Conservation (phyloP, 2,329 filamentous ascomycete genomes). For the Colletotrichum chrysophilum region DNA sequence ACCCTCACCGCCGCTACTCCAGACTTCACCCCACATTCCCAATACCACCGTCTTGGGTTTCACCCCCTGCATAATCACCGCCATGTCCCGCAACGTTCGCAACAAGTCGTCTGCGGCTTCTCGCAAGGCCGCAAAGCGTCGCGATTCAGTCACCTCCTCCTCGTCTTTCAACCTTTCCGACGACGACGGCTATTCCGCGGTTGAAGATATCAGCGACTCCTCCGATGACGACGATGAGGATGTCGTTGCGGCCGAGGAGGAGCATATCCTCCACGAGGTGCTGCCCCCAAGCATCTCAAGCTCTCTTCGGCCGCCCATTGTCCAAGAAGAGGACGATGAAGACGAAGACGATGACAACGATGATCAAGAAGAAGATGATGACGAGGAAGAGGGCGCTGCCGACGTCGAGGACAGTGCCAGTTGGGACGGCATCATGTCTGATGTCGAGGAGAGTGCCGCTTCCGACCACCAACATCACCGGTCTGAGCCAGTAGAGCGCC, state of each 20-base stretch:
- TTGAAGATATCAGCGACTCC: constrained; percentile 80
- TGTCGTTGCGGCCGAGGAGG: constrained; percentile 79
- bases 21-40: constrained; percentile 19
- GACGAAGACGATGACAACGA: constrained; percentile 46
- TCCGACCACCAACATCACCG: constrained; percentile 45
- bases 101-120: constrained; percentile 50
- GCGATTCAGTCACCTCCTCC: constrained; percentile 57
- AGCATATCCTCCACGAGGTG: constrained; percentile 62
- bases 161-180: constrained; percentile 66
- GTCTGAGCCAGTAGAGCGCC: constrained; percentile 51
- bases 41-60: constrained; percentile 19
- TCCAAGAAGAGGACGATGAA: constrained; percentile 35
- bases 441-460: constrained; percentile 46
- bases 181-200: constrained; percentile 75
- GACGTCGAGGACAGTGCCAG: constrained; percentile 48
- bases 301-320: constrained; percentile 55
- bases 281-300: constrained; percentile 37
- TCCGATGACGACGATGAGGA: constrained; percentile 81
- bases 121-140: constrained; percentile 51
- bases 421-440: constrained; percentile 63
- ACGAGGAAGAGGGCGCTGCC: constrained; percentile 41
- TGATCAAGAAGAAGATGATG: constrained; percentile 40
- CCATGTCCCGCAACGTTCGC: constrained; percentile 60
- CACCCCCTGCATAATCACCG: constrained; percentile 24
- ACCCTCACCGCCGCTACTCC: neutral